A percentile compares a stretch with the other conserved stretches of the same genome.
These are phyloP conservation scores for Sphaerulina populicola DNA, from an alignment of 2,329 filamentous ascomycete species.

Conservation along the genomic window DNA sequence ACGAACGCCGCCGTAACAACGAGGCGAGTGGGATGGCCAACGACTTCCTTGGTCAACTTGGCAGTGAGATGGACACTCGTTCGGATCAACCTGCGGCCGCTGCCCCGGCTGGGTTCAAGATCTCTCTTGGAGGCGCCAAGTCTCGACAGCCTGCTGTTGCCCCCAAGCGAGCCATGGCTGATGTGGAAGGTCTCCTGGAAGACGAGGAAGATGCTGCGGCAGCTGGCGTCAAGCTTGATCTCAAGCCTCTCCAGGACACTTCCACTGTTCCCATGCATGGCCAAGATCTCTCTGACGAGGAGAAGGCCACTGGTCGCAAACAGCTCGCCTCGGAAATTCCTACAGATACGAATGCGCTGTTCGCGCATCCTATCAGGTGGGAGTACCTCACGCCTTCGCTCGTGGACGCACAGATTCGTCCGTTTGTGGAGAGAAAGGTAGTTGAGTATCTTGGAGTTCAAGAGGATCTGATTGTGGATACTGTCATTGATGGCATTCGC, in stretches of 20 bases:
- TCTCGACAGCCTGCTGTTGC: slow-evolving; percentile 42
- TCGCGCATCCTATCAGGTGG: slow-evolving; percentile 92
- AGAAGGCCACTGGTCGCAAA: slow-evolving; percentile 70
- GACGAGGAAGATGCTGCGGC: slow-evolving; percentile 78
- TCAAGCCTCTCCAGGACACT: slow-evolving; percentile 39
- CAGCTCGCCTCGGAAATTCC: slow-evolving; percentile 86
- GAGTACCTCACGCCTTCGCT: slow-evolving; percentile 75
- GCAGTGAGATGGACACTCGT: slow-evolving; percentile 68
- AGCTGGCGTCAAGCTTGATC: slow-evolving; percentile 27
- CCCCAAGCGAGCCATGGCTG: slow-evolving; percentile 54
- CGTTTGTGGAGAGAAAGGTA: slow-evolving; percentile 97
- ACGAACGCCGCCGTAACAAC: slow-evolving; percentile 59
- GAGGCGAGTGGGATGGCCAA: slow-evolving; percentile 55
- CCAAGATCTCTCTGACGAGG: slow-evolving; percentile 72
- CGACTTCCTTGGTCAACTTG: slow-evolving; percentile 79
- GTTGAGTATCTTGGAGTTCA: slow-evolving; percentile 94
- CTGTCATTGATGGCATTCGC: slow-evolving; percentile 79
- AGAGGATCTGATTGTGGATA: slow-evolving; percentile 88
- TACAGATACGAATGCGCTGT: slow-evolving; percentile 73
- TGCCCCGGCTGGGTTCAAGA: slow-evolving; percentile 65
- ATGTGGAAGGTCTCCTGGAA: slow-evolving; percentile 88
- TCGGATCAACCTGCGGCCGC: slow-evolving; percentile 39
- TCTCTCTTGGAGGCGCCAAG: slow-evolving; percentile 79
- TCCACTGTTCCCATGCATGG: slow-evolving; percentile 64
- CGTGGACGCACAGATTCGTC: slow-evolving; percentile 75